Evolutionary conservation across 202 grass and related monocot species (phyloP).

Genomic region (Setaria viridis): DNA sequence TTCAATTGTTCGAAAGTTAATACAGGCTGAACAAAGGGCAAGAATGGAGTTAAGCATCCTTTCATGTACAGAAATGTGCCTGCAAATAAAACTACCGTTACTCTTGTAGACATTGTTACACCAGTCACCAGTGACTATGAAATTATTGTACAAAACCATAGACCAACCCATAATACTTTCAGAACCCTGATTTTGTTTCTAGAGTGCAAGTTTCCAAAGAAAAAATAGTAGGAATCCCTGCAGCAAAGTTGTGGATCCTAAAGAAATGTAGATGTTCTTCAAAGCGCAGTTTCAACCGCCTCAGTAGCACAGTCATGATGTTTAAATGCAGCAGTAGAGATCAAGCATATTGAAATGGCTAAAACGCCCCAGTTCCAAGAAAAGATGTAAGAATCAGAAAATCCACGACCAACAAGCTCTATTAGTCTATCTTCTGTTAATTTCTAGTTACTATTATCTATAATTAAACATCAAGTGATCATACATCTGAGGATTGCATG

Average conservation of each 20-base stretch:
- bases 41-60: slow-evolving; percentile 50
- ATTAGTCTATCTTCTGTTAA: neutral
- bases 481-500: neutral
- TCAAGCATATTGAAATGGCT: neutral
- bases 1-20: slow-evolving; percentile 62
- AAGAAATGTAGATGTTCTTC: neutral
- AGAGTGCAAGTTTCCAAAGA: neutral
- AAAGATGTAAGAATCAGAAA: neutral
- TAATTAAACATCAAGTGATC: neutral
- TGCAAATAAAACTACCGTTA: slow-evolving; percentile 66
- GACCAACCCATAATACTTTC: neutral
- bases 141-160: slow-evolving; percentile 26
- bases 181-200: slow-evolving; percentile 2
- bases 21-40: slow-evolving; percentile 52
- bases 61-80: slow-evolving; percentile 57
- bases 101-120: slow-evolving; percentile 50
- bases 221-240: neutral
- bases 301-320: neutral
- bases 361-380: slow-evolving; percentile 7
- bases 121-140: slow-evolving; percentile 24
- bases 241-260: neutral
- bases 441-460: neutral
- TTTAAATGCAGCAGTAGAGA: neutral
- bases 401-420: neutral
- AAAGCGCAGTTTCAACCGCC: neutral